phyloP scores from a whole-genome alignment of 176 grass and related monocot species.

The barley (Hordeum vulgare) region MorexV3_pseudomolecules_assembly NC_058518.1:405370329-405370828 shows the following conservation, averaged over 20 bases:
- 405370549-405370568: slow-evolving; percentile 54
- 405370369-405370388: slow-evolving; percentile 2
- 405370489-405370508: slow-evolving; percentile 57
- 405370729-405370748: background rate
- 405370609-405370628: slow-evolving; percentile 24
- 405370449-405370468: background rate
- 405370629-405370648: background rate
- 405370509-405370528: slow-evolving; percentile 37
- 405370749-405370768: slow-evolving; percentile 7
- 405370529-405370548: slow-evolving; percentile 50
- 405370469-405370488: slow-evolving; percentile 35
- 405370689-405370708: background rate
- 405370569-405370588: slow-evolving; percentile 51
- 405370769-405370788: slow-evolving; percentile 5
- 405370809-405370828: background rate
- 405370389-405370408: background rate
- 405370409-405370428: slow-evolving; percentile 24
- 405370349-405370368: slow-evolving; percentile 5
- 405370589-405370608: slow-evolving; percentile 66
- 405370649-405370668: slow-evolving; percentile 5
- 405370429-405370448: slow-evolving; percentile 37
- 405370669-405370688: slow-evolving; percentile 14
- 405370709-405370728: background rate
- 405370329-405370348: background rate
- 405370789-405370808: background rate